Conservation (phyloP, 164 flowering plant species). For the Magnolia changhungtana region DNA sequence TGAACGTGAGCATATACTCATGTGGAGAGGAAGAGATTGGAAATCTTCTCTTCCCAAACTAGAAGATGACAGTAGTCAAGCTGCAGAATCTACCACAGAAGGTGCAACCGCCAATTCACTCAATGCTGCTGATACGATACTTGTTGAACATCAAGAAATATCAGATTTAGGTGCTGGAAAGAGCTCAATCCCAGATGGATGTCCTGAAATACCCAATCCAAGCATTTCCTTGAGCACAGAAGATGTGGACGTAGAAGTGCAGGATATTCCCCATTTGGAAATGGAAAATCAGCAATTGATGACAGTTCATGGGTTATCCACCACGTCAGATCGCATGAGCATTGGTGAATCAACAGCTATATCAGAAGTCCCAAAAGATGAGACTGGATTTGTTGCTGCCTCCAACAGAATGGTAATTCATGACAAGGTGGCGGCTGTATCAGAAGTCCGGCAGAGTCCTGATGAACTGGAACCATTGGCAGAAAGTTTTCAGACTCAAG, state of each 20-base stretch:
- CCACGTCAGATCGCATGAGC: slow-evolving; percentile 10
- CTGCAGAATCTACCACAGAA: slow-evolving; percentile 15
- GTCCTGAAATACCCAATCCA: slow-evolving; percentile 3
- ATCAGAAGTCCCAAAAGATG: not conserved
- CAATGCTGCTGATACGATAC: slow-evolving; percentile 3
- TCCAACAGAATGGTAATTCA: not conserved
- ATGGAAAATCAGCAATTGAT: slow-evolving; percentile 13
- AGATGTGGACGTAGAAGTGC: slow-evolving; percentile 11
- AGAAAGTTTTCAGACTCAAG: not conserved
- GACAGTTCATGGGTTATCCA: slow-evolving; percentile 6
- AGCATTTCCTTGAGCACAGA: not conserved
- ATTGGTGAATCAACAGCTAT: slow-evolving; percentile 6
- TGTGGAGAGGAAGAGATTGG: slow-evolving; percentile 92
- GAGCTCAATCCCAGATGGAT: slow-evolving; percentile 5
- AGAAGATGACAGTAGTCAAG: slow-evolving; percentile 19
- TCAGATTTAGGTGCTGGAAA: slow-evolving; percentile 12
- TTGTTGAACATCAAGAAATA: slow-evolving; percentile 25
- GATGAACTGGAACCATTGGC: not conserved
- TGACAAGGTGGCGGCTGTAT: slow-evolving; percentile 3
- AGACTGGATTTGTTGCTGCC: not conserved
- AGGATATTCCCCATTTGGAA: slow-evolving; percentile 8
- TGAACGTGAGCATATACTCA: slow-evolving; percentile 73
- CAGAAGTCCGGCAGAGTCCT: slow-evolving; percentile 9
- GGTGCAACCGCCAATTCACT: slow-evolving; percentile 10
- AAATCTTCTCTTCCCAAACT: slow-evolving; percentile 43